Conservation (phyloP, 164 flowering plant genomes). For the Houttuynia cordata region DNA sequence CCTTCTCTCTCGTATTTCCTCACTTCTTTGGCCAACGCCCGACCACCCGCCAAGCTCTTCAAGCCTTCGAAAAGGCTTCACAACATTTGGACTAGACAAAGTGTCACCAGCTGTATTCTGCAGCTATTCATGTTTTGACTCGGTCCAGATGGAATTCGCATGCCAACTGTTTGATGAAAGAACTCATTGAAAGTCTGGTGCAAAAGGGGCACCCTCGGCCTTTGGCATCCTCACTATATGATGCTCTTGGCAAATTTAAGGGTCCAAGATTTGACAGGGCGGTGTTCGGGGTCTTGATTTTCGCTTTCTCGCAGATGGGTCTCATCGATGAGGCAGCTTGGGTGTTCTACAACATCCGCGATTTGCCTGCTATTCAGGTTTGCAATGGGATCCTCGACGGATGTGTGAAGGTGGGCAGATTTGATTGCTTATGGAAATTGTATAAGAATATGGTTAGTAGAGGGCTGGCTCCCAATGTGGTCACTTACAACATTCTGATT, state of each 20-base stretch:
- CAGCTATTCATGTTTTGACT: slow-evolving; percentile 34
- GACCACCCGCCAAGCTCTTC: slow-evolving; percentile 27
- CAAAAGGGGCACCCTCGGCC: slow-evolving; percentile 19
- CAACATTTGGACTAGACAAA: slow-evolving; percentile 9
- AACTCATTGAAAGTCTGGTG: slow-evolving; percentile 33
- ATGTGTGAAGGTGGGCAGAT: slow-evolving; percentile 27
- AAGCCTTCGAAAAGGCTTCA: slow-evolving; percentile 24
- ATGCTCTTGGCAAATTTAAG: slow-evolving; percentile 20
- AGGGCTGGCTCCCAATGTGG: slow-evolving; percentile 31
- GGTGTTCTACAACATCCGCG: slow-evolving; percentile 35
- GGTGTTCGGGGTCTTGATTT: slow-evolving; percentile 41
- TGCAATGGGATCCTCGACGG: slow-evolving; percentile 54
- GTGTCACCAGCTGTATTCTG: slow-evolving; percentile 27
- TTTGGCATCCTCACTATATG: slow-evolving; percentile 24
- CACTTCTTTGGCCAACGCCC: slow-evolving; percentile 21
- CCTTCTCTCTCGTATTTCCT: background rate
- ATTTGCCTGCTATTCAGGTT: slow-evolving; percentile 37
- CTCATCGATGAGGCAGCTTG: slow-evolving; percentile 53
- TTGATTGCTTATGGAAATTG: slow-evolving; percentile 41
- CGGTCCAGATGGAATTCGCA: slow-evolving; percentile 21
- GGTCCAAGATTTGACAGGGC: slow-evolving; percentile 16
- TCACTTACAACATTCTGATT: slow-evolving; percentile 54
- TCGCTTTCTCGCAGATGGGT: slow-evolving; percentile 47
- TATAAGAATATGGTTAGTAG: slow-evolving; percentile 33
- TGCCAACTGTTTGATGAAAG: slow-evolving; percentile 51